Evolutionary conservation across 2,329 filamentous ascomycete species (phyloP), one percentile per base, ranked within the genome.

Genomic region (Fusarium sp.): DNA sequence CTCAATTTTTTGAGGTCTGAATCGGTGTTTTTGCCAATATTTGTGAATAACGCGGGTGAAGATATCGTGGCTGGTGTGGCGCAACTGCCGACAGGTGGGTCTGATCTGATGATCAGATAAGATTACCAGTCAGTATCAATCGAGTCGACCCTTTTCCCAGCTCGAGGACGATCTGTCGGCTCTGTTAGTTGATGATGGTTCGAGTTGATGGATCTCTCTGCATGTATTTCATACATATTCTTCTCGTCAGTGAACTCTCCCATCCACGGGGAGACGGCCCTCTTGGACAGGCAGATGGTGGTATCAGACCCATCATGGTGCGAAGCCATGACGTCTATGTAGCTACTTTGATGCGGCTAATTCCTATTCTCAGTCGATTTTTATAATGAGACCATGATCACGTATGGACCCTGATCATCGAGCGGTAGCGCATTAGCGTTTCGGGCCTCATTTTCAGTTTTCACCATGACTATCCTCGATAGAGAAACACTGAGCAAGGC

Each of bases 71-170:
- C 24, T 2, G 9, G 11, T 19, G 25, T 13, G 29, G 26, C 6
- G n/a, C 22, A 53, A 53, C 26, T 47, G 41, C 54, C 36, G 26
- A 22, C 24, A 24, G 19, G 53, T 45, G 59, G 53, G 35, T n/a
- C 54, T 31, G 25, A 60, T 50, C 22, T 31, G 11, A 49, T 22
- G 56, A 63, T 63, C 60, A 55, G 60, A 63, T 63, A 63, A 63
- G 60, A 63, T 64, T 43, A 55, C 28, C 13, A 43, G 35, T 28
- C 22, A 28, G 15, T 13, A n/a, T 32, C 53, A 34, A 39, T 19
- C 19, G 19, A 19, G 19, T 19, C 3, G 19, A 19, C 19, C 19
- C 19, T 19, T 19, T 19, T 19, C 19, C 19, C 19, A 19, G 19
- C 19, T 19, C 19, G 19, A 19, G 19, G 19, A 19, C 19, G 19